Evolutionary conservation across 495 filamentous ascomycete species (phyloP).

Genomic region (Aspergillus olivimuriae): DNA sequence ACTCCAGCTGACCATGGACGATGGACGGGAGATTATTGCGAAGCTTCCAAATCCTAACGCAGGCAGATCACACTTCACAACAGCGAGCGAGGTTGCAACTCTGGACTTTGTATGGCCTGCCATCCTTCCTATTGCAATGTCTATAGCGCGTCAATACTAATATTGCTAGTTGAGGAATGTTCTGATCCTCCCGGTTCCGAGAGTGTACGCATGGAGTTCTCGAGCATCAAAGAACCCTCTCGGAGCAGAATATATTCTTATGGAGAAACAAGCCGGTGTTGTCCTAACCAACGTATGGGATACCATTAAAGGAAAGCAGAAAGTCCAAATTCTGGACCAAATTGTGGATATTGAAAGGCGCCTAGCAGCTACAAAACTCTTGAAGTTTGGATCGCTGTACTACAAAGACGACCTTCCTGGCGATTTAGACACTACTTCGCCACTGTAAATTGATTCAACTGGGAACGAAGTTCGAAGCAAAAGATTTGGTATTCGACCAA

Average conservation of each 20-base stretch:
- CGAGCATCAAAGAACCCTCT: slow-evolving; percentile 20
- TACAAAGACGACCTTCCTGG: slow-evolving; percentile 16
- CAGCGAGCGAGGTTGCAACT: slow-evolving; percentile 36
- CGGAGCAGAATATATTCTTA: slow-evolving; percentile 29
- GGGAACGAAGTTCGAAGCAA: slow-evolving; percentile 15
- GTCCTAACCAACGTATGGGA: slow-evolving; percentile 19
- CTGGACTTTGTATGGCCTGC: slow-evolving; percentile 33
- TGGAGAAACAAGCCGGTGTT: slow-evolving; percentile 24
- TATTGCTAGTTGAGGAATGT: slow-evolving; percentile 17
- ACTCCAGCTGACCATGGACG: slow-evolving; percentile 29
- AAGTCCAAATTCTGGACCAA: slow-evolving; percentile 19
- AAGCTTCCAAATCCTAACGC: slow-evolving; percentile 33
- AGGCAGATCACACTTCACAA: slow-evolving; percentile 27
- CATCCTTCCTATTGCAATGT: slow-evolving; percentile 2
- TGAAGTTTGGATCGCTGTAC: slow-evolving; percentile 21
- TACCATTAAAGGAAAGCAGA: slow-evolving; percentile 17
- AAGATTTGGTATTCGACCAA: slow-evolving; percentile 17
- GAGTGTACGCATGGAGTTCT: slow-evolving; percentile 26
- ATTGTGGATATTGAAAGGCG: slow-evolving; percentile 23
- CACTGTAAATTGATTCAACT: slow-evolving; percentile 10
- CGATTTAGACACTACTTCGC: slow-evolving; percentile 4
- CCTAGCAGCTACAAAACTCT: slow-evolving; percentile 19
- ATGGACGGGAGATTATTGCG: slow-evolving; percentile 28
- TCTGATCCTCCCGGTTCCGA: slow-evolving; percentile 21
- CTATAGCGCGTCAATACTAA: slow-evolving; percentile 10